Percentiles rank a stretch among this genome's conserved stretches.
Conservation (phyloP, 306 rosid species). For the Pyrus pyrifolia region DNA sequence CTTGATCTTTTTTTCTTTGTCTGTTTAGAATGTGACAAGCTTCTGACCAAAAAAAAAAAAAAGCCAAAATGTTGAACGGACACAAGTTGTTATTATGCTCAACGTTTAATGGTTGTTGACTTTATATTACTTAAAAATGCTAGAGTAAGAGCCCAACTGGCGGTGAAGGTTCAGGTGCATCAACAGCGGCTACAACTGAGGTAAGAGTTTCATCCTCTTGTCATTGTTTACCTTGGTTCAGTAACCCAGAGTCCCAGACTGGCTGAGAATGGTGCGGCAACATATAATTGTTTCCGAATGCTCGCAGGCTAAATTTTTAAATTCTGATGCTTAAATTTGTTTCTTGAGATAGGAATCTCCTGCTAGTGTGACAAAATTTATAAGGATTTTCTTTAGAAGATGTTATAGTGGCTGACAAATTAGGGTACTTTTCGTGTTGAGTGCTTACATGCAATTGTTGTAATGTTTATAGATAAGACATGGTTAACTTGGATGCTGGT, state of each 20-base stretch:
- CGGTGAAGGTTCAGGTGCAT: constrained; percentile 56
- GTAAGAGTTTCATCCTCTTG: constrained; percentile 26
- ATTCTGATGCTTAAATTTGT: too few relatives aligned
- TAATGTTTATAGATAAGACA: neutral
- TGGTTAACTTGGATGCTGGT: neutral
- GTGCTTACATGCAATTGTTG: too few relatives aligned
- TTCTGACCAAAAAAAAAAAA: too few relatives aligned
- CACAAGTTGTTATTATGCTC: neutral
- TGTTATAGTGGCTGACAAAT: too few relatives aligned
- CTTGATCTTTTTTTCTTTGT: neutral
- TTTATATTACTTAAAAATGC: neutral
- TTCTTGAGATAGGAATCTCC: too few relatives aligned
- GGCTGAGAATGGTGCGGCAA: neutral
- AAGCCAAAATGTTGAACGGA: neutral
- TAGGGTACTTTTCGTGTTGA: too few relatives aligned
- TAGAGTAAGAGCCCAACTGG: constrained; percentile 57
- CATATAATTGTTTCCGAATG: too few relatives aligned
- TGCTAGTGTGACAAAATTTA: too few relatives aligned
- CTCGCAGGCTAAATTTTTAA: too few relatives aligned
- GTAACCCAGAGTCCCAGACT: neutral
- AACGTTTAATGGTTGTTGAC: neutral
- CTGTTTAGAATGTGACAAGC: neutral
- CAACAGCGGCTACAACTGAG: constrained; percentile 42
- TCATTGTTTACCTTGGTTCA: neutral
- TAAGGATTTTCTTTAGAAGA: too few relatives aligned